Evolutionary conservation across 352 stramenopile genomes (phyloP).

Genomic region (Phytophthora meadii): DNA sequence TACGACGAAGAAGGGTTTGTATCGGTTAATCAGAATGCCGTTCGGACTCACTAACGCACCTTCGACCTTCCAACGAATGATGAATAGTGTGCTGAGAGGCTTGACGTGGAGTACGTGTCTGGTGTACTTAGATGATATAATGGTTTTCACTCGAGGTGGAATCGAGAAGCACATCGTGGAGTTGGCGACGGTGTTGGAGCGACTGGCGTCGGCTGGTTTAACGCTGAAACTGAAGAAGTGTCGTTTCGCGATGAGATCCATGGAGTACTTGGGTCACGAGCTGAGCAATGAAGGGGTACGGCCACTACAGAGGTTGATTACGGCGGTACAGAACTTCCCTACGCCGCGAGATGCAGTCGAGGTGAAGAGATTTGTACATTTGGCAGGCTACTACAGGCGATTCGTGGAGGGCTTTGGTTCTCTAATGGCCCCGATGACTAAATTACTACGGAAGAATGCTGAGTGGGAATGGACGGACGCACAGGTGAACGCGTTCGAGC

Average conservation of each 20-base stretch:
- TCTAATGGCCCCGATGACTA: background rate
- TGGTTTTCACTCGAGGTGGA: too few relatives aligned
- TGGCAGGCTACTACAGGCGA: background rate
- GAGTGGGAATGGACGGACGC: conserved; percentile 30
- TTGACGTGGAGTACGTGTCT: too few relatives aligned
- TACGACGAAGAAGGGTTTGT: background rate
- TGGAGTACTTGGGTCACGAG: conserved; percentile 41
- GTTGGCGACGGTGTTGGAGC: background rate
- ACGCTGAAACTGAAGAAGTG: conserved; percentile 26
- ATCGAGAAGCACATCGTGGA: too few relatives aligned
- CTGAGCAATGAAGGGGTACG: conserved; percentile 14
- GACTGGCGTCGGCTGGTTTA: background rate
- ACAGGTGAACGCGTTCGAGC: conserved; percentile 26
- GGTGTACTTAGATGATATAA: too few relatives aligned
- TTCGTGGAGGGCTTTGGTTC: background rate
- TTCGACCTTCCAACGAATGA: background rate
- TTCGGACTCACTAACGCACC: background rate
- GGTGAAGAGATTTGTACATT: background rate
- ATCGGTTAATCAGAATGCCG: background rate
- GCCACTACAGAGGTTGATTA: conserved; percentile 4
- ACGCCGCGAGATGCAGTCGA: background rate
- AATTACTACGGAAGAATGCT: conserved; percentile 25
- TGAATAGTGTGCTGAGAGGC: background rate
- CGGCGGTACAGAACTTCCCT: background rate
- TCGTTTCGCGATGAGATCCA: conserved; percentile 10